A percentile compares a stretch with the other conserved stretches of the same genome.
Conservation (phyloP, 1,284 basidiomycete genomes). For the Earliella scabrosa region DNA sequence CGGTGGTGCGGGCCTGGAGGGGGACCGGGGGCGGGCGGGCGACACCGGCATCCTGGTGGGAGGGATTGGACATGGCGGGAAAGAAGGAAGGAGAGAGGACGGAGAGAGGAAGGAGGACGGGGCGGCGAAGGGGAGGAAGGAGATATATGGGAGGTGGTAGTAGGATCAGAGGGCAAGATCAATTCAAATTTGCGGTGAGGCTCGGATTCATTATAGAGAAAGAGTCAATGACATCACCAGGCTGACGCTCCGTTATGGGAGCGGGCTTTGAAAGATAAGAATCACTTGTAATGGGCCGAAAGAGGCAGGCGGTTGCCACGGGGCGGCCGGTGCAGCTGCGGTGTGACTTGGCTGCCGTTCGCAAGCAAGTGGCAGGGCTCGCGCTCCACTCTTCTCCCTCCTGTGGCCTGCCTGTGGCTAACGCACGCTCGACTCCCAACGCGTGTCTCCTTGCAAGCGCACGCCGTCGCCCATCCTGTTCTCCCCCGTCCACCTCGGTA, state of each 20-base stretch:
- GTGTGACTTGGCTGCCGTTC: too few species aligned
- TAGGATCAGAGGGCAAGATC: constrained; percentile 15
- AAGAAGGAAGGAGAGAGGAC: constrained; percentile 6
- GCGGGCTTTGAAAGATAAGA: constrained; percentile 10
- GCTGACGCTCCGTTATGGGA: neutral
- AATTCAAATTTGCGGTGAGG: constrained; percentile 14
- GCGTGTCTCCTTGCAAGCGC: constrained; percentile 15
- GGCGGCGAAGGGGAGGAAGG: constrained; percentile 10
- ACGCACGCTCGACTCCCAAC: neutral
- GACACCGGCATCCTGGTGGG: constrained; percentile 27
- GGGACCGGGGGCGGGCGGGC: constrained; percentile 27
- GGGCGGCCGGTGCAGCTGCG: neutral
- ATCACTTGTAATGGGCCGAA: constrained; percentile 1
- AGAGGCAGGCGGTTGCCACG: constrained; percentile 18
- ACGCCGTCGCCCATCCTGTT: constrained; percentile 26
- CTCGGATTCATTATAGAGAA: constrained; percentile 7
- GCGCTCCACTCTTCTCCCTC: constrained; percentile 1
- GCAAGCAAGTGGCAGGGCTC: too few species aligned
- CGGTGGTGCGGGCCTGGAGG: constrained; percentile 14
- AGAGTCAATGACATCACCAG: constrained; percentile 21
- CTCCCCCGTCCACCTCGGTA: constrained; percentile 34
- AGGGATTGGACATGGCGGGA: constrained; percentile 29
- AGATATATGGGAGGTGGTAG: constrained; percentile 16
- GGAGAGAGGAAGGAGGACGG: constrained; percentile 4
- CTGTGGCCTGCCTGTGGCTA: too few species aligned